Conservation (phyloP, 176 grass and related monocot species). For the Oryza glaberrima region DNA sequence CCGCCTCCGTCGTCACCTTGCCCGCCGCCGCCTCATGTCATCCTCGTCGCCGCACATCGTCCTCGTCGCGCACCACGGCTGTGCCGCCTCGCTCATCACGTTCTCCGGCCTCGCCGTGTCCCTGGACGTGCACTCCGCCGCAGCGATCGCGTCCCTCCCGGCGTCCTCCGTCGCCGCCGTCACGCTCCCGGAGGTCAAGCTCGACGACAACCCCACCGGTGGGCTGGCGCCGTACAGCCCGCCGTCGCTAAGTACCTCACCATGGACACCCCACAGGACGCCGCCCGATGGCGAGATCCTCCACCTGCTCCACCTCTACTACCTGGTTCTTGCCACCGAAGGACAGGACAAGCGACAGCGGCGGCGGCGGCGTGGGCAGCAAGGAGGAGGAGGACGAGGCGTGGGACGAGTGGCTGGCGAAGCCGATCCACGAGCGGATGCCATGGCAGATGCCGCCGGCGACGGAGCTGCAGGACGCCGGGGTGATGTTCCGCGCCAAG, state of each 20-base stretch:
- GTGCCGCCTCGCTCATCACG: no score
- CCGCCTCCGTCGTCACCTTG: no score
- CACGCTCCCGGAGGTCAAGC: no score
- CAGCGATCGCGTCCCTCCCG: no score
- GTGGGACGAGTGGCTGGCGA: conserved; percentile 34
- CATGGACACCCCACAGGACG: conserved; percentile 17
- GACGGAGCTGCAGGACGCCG: conserved; percentile 45
- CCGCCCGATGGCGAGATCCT: conserved; percentile 41
- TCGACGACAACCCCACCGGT: no score
- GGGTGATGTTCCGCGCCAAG: conserved; percentile 42
- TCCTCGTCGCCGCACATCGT: no score
- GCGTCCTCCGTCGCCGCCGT: no score
- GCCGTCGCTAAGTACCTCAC: conserved; percentile 47
- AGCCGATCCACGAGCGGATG: conserved; percentile 36
- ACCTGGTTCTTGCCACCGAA: conserved; percentile 62
- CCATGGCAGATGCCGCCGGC: conserved; percentile 42
- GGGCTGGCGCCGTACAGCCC: no score
- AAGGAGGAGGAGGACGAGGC: conserved; percentile 13
- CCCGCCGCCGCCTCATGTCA: no score
- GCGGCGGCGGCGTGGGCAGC: neutral
- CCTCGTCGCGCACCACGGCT: no score
- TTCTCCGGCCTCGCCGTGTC: no score
- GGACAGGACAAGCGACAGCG: neutral
- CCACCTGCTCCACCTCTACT: conserved; percentile 58
- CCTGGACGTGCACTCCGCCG: no score